phyloP scores from a whole-genome alignment of 331 rosid genomes.

The Pyracantha coccinea region DNA sequence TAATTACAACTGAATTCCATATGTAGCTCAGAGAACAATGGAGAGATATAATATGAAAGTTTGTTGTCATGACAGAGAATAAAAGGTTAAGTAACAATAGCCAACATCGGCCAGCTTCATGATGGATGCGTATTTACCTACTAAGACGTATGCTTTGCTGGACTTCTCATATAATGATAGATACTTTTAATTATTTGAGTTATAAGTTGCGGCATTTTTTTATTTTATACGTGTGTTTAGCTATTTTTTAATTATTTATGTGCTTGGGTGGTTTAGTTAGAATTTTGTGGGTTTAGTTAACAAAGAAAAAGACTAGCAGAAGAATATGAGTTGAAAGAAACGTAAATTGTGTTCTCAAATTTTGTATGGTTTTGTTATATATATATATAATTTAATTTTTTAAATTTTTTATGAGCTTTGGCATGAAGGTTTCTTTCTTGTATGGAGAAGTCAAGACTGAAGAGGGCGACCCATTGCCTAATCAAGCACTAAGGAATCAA shows the following conservation, averaged over 20 bases:
- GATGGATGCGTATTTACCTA: not conserved
- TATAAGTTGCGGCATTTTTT: not conserved
- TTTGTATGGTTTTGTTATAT: not conserved
- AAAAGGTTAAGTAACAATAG: not conserved
- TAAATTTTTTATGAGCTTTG: not conserved
- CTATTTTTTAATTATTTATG: not conserved
- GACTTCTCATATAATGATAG: not conserved
- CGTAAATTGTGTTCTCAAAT: not conserved
- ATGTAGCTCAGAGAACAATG: not conserved
- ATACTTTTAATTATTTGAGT: too few species aligned
- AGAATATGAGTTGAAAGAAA: not conserved
- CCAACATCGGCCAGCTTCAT: not conserved
- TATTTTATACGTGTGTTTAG: not conserved
- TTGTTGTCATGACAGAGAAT: not conserved
- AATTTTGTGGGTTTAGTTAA: too few species aligned
- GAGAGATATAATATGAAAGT: not conserved
- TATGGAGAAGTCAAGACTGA: not conserved
- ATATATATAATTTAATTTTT: not conserved
- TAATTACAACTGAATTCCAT: not conserved
- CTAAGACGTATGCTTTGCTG: not conserved
- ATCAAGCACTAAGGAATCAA: not conserved
- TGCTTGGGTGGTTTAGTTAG: not conserved
- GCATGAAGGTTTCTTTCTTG: not conserved
- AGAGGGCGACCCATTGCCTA: conserved; percentile 10
- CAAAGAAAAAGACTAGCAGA: not conserved